Evolutionary conservation across 2,329 filamentous ascomycete genomes (phyloP).

Genomic region (Orbilia brochopaga): DNA sequence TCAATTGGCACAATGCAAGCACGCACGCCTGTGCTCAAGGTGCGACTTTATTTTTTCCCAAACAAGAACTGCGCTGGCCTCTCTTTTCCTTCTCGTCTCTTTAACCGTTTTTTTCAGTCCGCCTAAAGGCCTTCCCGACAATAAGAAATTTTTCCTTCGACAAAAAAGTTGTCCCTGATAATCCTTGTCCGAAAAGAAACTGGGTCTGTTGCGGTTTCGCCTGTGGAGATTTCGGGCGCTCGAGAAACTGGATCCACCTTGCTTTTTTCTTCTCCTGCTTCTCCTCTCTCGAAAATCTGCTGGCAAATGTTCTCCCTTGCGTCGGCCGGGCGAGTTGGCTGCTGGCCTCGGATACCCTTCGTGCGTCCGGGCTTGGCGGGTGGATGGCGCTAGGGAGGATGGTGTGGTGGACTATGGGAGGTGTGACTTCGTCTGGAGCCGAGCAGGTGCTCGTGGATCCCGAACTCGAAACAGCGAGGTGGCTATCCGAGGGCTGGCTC

Average conservation of each 20-base stretch:
- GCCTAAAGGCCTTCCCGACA: conserved; percentile 13
- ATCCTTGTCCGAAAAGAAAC: conserved; percentile 49
- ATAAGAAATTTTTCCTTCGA: conserved; percentile 11
- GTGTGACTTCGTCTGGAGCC: conserved; percentile 21
- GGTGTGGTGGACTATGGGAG: conserved; percentile 19
- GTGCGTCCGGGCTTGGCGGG: conserved; percentile 40
- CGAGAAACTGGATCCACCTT: conserved; percentile 20
- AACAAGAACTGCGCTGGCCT: conserved; percentile 29
- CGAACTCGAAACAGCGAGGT: conserved; percentile 27
- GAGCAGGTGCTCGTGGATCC: conserved; percentile 30
- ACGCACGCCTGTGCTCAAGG: conserved; percentile 19
- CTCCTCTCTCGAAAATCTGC: conserved; percentile 2
- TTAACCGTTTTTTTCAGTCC: conserved; percentile 46
- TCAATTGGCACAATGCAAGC: conserved; percentile 33
- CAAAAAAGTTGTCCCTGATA: conserved; percentile 50
- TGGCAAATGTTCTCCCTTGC: conserved; percentile 36
- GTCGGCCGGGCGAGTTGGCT: conserved; percentile 21
- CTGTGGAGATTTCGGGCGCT: conserved; percentile 51
- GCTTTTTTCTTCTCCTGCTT: too few relatives aligned
- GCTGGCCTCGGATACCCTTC: conserved; percentile 34
- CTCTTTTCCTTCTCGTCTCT: conserved; percentile 40
- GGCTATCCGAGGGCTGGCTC: conserved; percentile 5
- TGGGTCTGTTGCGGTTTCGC: conserved; percentile 47
- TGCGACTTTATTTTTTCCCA: conserved; percentile 51
- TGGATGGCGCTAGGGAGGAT: conserved; percentile 30